phyloP scores from a whole-genome alignment of 2,329 filamentous ascomycete genomes.

The Pleoardoris graminearum region DNA sequence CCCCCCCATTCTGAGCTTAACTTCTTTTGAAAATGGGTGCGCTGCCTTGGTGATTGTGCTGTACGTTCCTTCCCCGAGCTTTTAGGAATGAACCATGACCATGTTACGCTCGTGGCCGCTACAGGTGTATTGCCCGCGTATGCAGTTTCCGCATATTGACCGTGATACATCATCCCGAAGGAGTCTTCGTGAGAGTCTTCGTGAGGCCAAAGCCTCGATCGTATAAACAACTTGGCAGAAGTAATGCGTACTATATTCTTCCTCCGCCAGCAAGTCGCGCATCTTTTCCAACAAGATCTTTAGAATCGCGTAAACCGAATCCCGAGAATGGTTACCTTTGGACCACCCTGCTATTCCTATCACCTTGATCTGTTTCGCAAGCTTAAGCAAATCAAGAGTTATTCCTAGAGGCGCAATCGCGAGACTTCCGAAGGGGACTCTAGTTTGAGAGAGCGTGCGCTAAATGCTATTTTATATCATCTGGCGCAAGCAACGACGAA shows the following conservation, averaged over 20 bases:
- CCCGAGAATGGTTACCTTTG: slow-evolving; percentile 9
- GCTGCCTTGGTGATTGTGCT: background rate
- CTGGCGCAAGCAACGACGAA: no score
- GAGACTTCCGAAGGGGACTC: background rate
- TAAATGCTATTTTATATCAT: no score
- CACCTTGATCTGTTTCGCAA: slow-evolving; percentile 2
- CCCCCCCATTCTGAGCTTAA: background rate
- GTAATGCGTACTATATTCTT: slow-evolving; percentile 19
- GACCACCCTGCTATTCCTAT: slow-evolving; percentile 21
- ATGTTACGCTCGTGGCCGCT: slow-evolving; percentile 17
- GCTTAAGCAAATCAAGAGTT: background rate
- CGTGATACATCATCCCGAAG: slow-evolving; percentile 17
- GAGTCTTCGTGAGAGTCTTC: background rate
- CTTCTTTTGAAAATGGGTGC: background rate
- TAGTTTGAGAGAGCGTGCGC: no score
- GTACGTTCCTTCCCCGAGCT: slow-evolving; percentile 14
- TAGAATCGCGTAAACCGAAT: background rate
- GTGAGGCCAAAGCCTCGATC: no score
- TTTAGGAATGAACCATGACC: slow-evolving; percentile 16
- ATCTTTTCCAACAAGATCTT: background rate
- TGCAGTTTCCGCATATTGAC: slow-evolving; percentile 18
- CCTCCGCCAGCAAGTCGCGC: slow-evolving; percentile 15
- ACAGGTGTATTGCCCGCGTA: slow-evolving; percentile 13
- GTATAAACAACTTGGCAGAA: background rate
- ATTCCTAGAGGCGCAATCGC: background rate